A percentile compares a stretch with the other conserved stretches of the same genome.
phyloP scores from a whole-genome alignment of 495 filamentous ascomycete species.

The Saxophila tyrrhenica region DNA sequence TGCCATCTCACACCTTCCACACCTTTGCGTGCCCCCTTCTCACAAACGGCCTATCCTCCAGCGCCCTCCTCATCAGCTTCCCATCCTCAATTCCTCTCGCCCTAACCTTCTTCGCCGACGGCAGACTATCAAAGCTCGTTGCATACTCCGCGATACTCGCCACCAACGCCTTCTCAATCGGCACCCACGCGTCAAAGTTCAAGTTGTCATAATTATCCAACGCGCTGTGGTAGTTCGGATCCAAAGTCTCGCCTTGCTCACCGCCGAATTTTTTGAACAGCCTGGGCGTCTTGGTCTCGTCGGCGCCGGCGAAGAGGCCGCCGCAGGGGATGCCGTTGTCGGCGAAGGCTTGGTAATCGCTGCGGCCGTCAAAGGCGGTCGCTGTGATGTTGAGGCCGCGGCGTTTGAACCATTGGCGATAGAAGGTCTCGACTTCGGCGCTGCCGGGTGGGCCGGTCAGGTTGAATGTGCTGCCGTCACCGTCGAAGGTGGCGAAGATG shows the following conservation, averaged over 20 bases:
- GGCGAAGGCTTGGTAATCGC: constrained; percentile 60
- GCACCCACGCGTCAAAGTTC: constrained; percentile 45
- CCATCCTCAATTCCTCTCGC: not conserved
- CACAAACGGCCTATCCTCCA: not conserved
- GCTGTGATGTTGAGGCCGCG: constrained; percentile 34
- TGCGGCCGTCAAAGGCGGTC: constrained; percentile 51
- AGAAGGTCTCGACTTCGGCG: constrained; percentile 50
- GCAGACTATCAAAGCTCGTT: constrained; percentile 37
- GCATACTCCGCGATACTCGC: constrained; percentile 54
- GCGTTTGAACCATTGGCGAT: constrained; percentile 47
- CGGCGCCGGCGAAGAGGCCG: constrained; percentile 60
- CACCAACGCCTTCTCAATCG: constrained; percentile 52
- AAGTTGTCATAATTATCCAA: constrained; percentile 52
- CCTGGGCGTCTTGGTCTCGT: constrained; percentile 49
- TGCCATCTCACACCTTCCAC: not conserved
- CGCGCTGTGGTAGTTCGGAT: constrained; percentile 51
- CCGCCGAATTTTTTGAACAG: constrained; percentile 51
- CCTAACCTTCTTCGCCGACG: not conserved
- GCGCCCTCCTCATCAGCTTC: not conserved
- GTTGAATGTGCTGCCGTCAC: constrained; percentile 53
- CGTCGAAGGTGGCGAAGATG: constrained; percentile 57
- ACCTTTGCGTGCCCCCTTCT: not conserved
- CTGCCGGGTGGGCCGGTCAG: constrained; percentile 51
- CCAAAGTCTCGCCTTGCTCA: constrained; percentile 44
- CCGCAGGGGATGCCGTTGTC: constrained; percentile 51